Base-by-base conservation (phyloP, 371 early-diverging fungal genomes). In the Encephalitozoon intestinalis region DNA sequence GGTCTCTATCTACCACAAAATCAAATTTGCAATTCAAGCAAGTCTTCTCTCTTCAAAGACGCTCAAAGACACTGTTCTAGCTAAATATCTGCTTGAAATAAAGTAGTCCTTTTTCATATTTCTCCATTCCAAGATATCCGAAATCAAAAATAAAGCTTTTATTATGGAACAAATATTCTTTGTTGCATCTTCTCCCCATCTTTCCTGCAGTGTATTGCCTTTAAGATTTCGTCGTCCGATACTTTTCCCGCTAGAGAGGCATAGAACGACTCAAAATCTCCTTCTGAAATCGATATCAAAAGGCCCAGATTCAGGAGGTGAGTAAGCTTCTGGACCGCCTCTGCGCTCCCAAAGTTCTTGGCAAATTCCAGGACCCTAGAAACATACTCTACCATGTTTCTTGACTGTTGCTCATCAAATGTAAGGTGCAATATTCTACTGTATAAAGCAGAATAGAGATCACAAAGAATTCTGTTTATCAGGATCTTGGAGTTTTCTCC, bases 151-250 rank as follows among this genome's bases (percentile, higher is more conserved):
- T n/a, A n/a, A n/a, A n/a, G n/a, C n/a, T n/a, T n/a, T n/a, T n/a
- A n/a, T n/a, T n/a, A n/a, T n/a, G n/a, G n/a, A n/a, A n/a, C n/a
- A n/a, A 21, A 46, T 21, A 15, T 7, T 21, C 21, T 58, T 0
- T 5, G 3, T 5, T 58, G 12, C 18, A 49, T 30, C 25, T 39
- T 11, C 9, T 49, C 64, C 63, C 44, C 66, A 31, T 76, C 80
- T 34, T 67, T 68, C 37, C 80, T 64, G 41, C 80, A 80, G 41
- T 63, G 76, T 23, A 80, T 0, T 11, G 67, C 6, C 11, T 51
- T 37, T 30, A 72, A 66, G 8, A 76, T 23, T 30, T 80, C 80
- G 5, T 66, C 63, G 26, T 80, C 71, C 9, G 66, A 21, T 31
- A 80, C 28, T 21, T 25, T 70, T 1, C 28, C 44, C 9, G 51